phyloP scores from a whole-genome alignment of 139 green algal genomes.

The Coccomyxa sp. region DNA sequence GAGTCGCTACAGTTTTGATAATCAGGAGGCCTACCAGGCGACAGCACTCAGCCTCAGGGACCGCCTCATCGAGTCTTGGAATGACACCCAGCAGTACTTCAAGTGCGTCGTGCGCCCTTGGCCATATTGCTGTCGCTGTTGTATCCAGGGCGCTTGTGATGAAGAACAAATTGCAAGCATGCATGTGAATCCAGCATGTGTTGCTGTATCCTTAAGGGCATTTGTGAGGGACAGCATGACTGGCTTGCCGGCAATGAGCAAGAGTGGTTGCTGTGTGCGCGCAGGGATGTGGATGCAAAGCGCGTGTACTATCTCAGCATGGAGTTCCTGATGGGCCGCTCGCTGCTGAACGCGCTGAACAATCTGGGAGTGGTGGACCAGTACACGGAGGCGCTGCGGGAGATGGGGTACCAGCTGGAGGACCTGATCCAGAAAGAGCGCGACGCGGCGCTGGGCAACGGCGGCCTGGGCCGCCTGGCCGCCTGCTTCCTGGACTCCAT shows the following conservation, averaged over 20 bases:
- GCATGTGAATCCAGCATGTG: not conserved
- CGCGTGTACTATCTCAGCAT: slow-evolving; percentile 96
- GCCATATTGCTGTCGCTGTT: no score
- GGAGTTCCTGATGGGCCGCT: slow-evolving; percentile 96
- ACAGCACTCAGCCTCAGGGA: slow-evolving; percentile 85
- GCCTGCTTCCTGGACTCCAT: slow-evolving; percentile 99
- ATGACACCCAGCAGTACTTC: slow-evolving; percentile 96
- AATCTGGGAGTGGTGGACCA: slow-evolving; percentile 84
- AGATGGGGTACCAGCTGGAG: slow-evolving; percentile 69
- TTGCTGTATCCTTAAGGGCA: not conserved
- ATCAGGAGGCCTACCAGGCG: slow-evolving; percentile 92
- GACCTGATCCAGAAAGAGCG: slow-evolving; percentile 37
- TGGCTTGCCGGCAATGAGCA: no score
- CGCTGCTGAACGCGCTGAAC: slow-evolving; percentile 89
- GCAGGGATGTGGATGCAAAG: slow-evolving; percentile 67
- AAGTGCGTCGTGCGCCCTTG: slow-evolving; percentile 41
- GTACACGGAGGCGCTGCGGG: slow-evolving; percentile 77
- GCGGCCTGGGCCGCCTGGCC: slow-evolving; percentile 92
- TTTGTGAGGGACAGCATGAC: no score
- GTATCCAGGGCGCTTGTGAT: no score
- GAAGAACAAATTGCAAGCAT: not conserved
- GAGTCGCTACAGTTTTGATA: slow-evolving; percentile 90
- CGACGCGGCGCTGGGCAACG: slow-evolving; percentile 87
- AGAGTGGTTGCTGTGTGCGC: no score
- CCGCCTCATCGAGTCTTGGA: slow-evolving; percentile 97